A percentile compares a stretch with the other conserved stretches of the same genome.
Evolutionary conservation across 2,329 filamentous ascomycete species (phyloP).

Genomic region (Periconia sp.): DNA sequence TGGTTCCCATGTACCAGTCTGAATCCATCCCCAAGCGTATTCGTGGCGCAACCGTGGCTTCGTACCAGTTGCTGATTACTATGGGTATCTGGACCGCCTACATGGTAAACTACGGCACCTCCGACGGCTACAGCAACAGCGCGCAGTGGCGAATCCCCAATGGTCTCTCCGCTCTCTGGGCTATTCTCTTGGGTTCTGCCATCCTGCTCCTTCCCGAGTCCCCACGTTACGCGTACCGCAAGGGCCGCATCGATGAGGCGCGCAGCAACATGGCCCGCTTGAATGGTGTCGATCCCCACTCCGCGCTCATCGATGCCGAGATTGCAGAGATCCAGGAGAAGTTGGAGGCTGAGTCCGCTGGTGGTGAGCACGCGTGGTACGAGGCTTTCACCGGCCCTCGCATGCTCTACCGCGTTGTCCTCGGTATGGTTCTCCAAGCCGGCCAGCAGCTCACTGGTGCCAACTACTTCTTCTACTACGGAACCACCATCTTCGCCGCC

Average conservation of each 20-base stretch:
- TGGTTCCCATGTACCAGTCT: slow-evolving; percentile 63
- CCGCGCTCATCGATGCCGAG: slow-evolving; percentile 56
- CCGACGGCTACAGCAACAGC: slow-evolving; percentile 51
- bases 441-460: slow-evolving; percentile 70
- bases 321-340: slow-evolving; percentile 60
- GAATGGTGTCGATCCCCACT: slow-evolving; percentile 58
- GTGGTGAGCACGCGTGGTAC: slow-evolving; percentile 46
- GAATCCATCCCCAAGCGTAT: slow-evolving; percentile 67
- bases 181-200: slow-evolving; percentile 55
- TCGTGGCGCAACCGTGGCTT: slow-evolving; percentile 63
- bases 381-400: slow-evolving; percentile 67
- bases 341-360: slow-evolving; percentile 53
- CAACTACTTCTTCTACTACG: slow-evolving; percentile 66
- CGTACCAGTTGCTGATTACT: slow-evolving; percentile 70
- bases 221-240: slow-evolving; percentile 60
- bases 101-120: slow-evolving; percentile 63
- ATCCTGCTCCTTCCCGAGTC: slow-evolving; percentile 60
- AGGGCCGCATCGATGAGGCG: slow-evolving; percentile 54
- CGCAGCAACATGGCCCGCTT: slow-evolving; percentile 55
- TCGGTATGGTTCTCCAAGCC: slow-evolving; percentile 65
- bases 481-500: slow-evolving; percentile 49
- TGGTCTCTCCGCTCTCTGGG: slow-evolving; percentile 60
- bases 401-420: slow-evolving; percentile 65
- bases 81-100: slow-evolving; percentile 62
- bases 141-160: slow-evolving; percentile 66